These are phyloP conservation scores for Exobasidium rhododendri DNA, from an alignment of 1,284 basidiomycete species.

Conservation along the genomic window DNA sequence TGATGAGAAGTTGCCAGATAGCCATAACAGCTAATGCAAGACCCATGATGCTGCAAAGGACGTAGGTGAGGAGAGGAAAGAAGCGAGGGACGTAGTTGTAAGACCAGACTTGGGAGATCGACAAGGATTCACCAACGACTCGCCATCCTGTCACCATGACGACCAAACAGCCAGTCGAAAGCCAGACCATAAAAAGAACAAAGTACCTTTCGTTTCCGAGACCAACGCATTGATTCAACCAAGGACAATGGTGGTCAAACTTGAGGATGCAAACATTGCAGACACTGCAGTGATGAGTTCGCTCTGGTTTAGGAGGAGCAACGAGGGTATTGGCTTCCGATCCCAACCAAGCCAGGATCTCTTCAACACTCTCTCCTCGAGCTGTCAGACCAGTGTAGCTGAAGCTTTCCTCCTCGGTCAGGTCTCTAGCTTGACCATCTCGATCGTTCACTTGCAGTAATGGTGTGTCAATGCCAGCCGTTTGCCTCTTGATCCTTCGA, in stretches of 20 bases:
- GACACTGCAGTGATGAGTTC: conserved; percentile 90
- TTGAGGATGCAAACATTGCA: conserved; percentile 89
- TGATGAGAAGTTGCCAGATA: conserved; percentile 73
- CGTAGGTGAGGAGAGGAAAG: conserved; percentile 62
- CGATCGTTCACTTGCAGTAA: conserved; percentile 8
- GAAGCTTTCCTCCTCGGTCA: neutral
- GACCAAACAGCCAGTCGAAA: conserved; percentile 37
- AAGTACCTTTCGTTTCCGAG: conserved; percentile 94
- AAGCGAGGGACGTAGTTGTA: conserved; percentile 66
- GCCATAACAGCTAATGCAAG: conserved; percentile 78
- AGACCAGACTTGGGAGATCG: conserved; percentile 62
- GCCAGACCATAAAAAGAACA: conserved; percentile 77
- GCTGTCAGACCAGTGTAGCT: neutral
- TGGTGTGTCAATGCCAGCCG: neutral
- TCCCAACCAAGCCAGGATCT: conserved; percentile 45
- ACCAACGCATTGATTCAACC: conserved; percentile 96
- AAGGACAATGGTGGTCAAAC: conserved; percentile 64
- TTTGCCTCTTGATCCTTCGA: conserved; percentile 10
- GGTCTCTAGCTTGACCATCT: neutral
- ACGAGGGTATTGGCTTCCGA: conserved; percentile 37
- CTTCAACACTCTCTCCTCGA: conserved; percentile 27
- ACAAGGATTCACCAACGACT: conserved; percentile 9
- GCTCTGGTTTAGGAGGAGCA: conserved; percentile 69
- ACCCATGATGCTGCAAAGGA: conserved; percentile 70
- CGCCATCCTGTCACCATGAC: conserved; percentile 29